phyloP scores from a whole-genome alignment of 768 basidiomycete species.

The Tricholoma bakamatsutake region DNA sequence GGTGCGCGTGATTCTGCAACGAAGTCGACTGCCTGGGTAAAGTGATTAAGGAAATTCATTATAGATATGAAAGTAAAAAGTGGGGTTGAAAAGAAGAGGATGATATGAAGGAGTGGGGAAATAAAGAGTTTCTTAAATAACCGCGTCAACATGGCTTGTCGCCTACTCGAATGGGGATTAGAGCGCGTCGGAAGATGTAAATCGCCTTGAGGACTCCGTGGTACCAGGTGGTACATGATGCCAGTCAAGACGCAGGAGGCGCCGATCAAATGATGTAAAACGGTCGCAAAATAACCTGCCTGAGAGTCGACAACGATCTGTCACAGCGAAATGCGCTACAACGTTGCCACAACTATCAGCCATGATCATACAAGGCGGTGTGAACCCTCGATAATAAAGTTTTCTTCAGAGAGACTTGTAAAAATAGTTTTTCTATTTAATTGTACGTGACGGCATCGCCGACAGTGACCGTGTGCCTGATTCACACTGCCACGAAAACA shows the following conservation, averaged over 20 bases:
- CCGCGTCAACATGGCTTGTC: not conserved
- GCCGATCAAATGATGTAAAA: not conserved
- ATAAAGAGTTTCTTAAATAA: constrained; percentile 4
- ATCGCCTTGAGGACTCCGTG: constrained; percentile 7
- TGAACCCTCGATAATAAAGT: no score
- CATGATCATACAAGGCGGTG: no score
- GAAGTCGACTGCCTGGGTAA: constrained; percentile 22
- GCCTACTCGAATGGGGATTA: not conserved
- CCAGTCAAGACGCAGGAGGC: not conserved
- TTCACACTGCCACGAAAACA: no score
- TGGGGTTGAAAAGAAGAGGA: constrained; percentile 7
- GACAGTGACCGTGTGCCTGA: no score
- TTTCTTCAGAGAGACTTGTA: no score
- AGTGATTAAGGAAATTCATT: constrained; percentile 10
- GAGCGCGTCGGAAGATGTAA: constrained; percentile 9
- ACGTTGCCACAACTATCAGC: no score
- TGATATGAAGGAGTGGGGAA: constrained; percentile 3
- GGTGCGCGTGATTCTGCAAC: constrained; percentile 19
- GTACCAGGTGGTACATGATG: not conserved
- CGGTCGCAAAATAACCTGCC: no score
- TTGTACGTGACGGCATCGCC: no score
- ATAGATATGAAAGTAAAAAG: not conserved
- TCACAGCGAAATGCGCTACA: no score
- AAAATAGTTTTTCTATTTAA: no score
- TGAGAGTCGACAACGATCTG: no score